These are phyloP conservation scores for Kodamaea sp. DNA, from an alignment of 1,139 yeast species.

Conservation along the genomic window DNA sequence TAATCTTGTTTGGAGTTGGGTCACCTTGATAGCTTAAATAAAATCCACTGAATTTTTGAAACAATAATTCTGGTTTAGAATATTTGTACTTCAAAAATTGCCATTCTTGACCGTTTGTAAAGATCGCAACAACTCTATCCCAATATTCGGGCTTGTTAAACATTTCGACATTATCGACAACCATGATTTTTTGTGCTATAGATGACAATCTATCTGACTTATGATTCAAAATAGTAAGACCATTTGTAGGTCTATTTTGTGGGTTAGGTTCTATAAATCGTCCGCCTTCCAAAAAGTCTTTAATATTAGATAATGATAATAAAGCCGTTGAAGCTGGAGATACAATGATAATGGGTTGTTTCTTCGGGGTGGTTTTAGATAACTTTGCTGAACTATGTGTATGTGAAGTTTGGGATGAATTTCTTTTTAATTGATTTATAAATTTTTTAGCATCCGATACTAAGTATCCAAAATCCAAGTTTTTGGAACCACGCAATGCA, in stretches of 20 bases:
- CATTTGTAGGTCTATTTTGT: conserved; percentile 35
- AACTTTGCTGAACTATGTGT: conserved; percentile 1
- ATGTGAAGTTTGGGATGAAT: conserved; percentile 21
- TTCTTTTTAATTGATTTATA: conserved; percentile 50
- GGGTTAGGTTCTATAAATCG: conserved; percentile 57
- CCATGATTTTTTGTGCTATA: conserved; percentile 59
- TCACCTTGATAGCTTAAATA: conserved; percentile 77
- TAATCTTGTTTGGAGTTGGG: conserved; percentile 66
- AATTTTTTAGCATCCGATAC: conserved; percentile 69
- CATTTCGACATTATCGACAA: conserved; percentile 84
- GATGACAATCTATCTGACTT: conserved; percentile 52
- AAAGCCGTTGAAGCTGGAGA: conserved; percentile 95
- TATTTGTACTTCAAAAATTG: conserved; percentile 87
- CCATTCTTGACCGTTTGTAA: conserved; percentile 97
- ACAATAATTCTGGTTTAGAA: conserved; percentile 73
- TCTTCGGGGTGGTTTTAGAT: conserved; percentile 24
- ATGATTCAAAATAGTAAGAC: conserved; percentile 53
- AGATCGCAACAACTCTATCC: conserved; percentile 92
- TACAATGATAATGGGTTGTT: conserved; percentile 86
- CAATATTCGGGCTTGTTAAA: conserved; percentile 95
- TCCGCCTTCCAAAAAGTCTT: conserved; percentile 78
- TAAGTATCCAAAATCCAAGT: conserved; percentile 68
- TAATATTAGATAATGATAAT: conserved; percentile 75
- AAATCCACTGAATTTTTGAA: conserved; percentile 82
- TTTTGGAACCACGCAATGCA: conserved; percentile 73